Base-by-base conservation (phyloP, 2,329 filamentous ascomycete genomes). In the Bipolaris cookei region DNA sequence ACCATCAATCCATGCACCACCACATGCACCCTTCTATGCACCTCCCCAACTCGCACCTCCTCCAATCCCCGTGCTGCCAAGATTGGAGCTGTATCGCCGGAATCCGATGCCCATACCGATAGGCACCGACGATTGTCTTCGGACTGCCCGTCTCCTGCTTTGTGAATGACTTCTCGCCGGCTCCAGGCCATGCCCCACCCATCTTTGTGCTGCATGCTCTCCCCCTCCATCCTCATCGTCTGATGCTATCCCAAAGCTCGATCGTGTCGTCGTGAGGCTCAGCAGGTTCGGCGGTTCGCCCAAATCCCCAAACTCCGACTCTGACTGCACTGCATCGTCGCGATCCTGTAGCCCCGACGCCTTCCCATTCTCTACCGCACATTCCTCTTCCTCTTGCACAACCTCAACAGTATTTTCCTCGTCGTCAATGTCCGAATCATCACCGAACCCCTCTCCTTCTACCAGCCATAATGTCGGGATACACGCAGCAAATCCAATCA, bases 401-500 rank as follows among this genome's bases (percentile, higher is more conserved):
- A 64, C 57, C 5, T 59, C 58, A 1, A 62, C 56, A 20, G 45
- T 38, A 5, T 62, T 66, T 7, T 79, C 77, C 4, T 73, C 72
- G 23, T 79, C 77, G 11, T 66, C 65, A 30, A 58, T 38, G 3
- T 78, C 77, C 8, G 67, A 62, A 44, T 78, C 77, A 3, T 73
- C 72, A 13, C 81, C 73, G 76, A 91, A 80, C 0, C 91, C 91
- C 7, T 91, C 86, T 35, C 89, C 88, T 69, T 97, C 86, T 2
- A 88, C 83, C 1, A 96, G 83, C 78, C 87, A 89, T 74, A 88
- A 91, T 0, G 90, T 85, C 0, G 92, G 90, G 2, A 96, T 75
- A 0, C 86, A 86, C 16, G 90, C 90, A 1, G 92, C 45, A 0
- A 85, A 59, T 0, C 87, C 84, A 42, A 96, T 79, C 0, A 79